These are phyloP conservation scores for Antitrichia curtipendula DNA, from an alignment of 225 moss, liverwort and hornwort genomes.

Conservation along the genomic window DNA sequence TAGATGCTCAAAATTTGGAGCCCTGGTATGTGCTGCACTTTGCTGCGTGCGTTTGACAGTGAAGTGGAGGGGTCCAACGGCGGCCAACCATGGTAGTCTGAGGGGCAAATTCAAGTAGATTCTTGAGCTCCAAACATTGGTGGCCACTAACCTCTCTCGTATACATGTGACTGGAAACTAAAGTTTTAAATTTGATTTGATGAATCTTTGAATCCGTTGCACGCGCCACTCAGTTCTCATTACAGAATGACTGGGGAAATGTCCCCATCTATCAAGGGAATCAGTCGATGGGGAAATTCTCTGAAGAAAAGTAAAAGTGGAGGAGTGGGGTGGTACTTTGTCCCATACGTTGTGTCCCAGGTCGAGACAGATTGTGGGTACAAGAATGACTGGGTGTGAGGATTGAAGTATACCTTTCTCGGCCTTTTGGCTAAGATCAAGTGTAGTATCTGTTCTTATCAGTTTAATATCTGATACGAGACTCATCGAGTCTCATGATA, in stretches of 20 bases:
- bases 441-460: constrained; percentile 77
- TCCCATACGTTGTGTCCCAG: not conserved
- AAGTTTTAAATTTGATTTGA: too few relatives aligned
- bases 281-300: not conserved
- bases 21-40: not conserved
- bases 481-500: constrained; percentile 45
- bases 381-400: not conserved
- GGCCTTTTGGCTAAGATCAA: constrained; percentile 71
- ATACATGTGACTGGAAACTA: not conserved
- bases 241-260: not conserved
- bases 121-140: not conserved
- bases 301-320: not conserved
- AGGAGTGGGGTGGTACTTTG: not conserved
- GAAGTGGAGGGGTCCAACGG: too few relatives aligned
- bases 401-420: not conserved
- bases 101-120: not conserved
- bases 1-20: not conserved
- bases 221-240: not conserved
- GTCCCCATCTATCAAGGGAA: not conserved
- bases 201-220: not conserved
- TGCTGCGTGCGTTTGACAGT: too few relatives aligned
- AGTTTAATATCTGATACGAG: constrained; percentile 65
- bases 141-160: not conserved
- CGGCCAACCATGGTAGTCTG: not conserved
- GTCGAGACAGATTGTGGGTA: not conserved